phyloP scores from a whole-genome alignment of 1,284 basidiomycete genomes.

The Ustilago hordei region DNA sequence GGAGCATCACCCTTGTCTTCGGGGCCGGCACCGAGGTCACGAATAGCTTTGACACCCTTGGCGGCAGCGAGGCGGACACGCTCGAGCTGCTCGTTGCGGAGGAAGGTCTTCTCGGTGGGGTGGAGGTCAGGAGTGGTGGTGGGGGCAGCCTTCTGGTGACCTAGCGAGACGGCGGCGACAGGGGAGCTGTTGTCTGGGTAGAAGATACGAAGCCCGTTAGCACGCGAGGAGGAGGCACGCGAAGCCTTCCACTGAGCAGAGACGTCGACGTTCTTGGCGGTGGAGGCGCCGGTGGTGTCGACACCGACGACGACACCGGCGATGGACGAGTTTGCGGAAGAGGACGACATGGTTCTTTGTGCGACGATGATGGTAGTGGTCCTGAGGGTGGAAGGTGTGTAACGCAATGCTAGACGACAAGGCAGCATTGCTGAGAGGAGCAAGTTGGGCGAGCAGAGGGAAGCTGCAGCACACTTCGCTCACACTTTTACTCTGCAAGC shows the following conservation, averaged over 20 bases:
- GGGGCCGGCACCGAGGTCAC: slow-evolving; percentile 58
- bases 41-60: slow-evolving; percentile 64
- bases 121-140: slow-evolving; percentile 60
- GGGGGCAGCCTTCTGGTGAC: slow-evolving; percentile 62
- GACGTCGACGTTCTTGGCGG: slow-evolving; percentile 56
- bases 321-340: slow-evolving; percentile 23
- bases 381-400: slow-evolving; percentile 16
- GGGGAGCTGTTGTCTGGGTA: slow-evolving; percentile 53
- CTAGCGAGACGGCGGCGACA: slow-evolving; percentile 62
- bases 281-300: slow-evolving; percentile 50
- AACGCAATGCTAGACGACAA: slow-evolving; percentile 41
- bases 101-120: slow-evolving; percentile 52
- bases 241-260: slow-evolving; percentile 63
- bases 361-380: slow-evolving; percentile 19
- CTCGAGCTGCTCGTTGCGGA: slow-evolving; percentile 67
- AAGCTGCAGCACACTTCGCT: slow-evolving; percentile 2
- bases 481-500: background rate
- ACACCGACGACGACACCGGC: slow-evolving; percentile 55
- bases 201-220: slow-evolving; percentile 63
- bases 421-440: slow-evolving; percentile 40
- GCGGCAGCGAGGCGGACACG: slow-evolving; percentile 63
- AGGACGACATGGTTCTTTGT: slow-evolving; percentile 42
- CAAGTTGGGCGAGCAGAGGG: background rate
- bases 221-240: slow-evolving; percentile 58
- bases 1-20: slow-evolving; percentile 45